These are phyloP conservation scores for Trichoderma sp. DNA, from an alignment of 2,329 filamentous ascomycete genomes.

Conservation along the genomic window DNA sequence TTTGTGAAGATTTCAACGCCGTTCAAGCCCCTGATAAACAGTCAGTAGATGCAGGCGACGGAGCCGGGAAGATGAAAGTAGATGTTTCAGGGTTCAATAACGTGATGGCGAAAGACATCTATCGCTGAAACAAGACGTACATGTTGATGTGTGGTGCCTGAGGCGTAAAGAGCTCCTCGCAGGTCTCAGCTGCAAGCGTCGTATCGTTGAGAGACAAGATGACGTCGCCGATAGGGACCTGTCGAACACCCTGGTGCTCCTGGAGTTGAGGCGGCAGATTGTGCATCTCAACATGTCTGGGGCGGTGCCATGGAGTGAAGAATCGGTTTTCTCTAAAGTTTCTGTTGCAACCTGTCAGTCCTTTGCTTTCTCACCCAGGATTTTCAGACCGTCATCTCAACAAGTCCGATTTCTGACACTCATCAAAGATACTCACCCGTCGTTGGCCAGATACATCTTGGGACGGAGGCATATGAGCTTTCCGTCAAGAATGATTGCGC, in stretches of 20 bases:
- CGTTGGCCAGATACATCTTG: slow-evolving; percentile 58
- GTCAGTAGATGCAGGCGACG: neutral
- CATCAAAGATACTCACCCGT: slow-evolving; percentile 34
- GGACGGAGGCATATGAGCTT: slow-evolving; percentile 72
- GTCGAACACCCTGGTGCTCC: slow-evolving; percentile 45
- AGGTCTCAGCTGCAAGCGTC: slow-evolving; percentile 46
- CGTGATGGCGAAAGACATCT: neutral
- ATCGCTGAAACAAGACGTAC: neutral
- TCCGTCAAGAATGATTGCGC: slow-evolving; percentile 49
- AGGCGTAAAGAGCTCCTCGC: slow-evolving; percentile 31
- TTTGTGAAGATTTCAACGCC: slow-evolving; percentile 30
- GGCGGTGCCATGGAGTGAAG: slow-evolving; percentile 47
- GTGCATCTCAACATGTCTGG: slow-evolving; percentile 42
- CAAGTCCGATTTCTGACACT: neutral
- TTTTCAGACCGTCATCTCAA: too few relatives aligned
- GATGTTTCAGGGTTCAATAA: neutral
- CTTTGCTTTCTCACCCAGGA: too few relatives aligned
- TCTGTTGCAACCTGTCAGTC: slow-evolving; percentile 40
- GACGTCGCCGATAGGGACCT: slow-evolving; percentile 45
- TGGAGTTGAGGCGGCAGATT: slow-evolving; percentile 44
- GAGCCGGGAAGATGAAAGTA: too few relatives aligned
- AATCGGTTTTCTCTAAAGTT: slow-evolving; percentile 45
- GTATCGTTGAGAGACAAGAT: slow-evolving; percentile 46
- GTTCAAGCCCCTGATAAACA: neutral
- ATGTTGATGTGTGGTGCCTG: slow-evolving; percentile 23